phyloP scores from a whole-genome alignment of 1,284 basidiomycete genomes.

The Athelia psychrophila region DNA sequence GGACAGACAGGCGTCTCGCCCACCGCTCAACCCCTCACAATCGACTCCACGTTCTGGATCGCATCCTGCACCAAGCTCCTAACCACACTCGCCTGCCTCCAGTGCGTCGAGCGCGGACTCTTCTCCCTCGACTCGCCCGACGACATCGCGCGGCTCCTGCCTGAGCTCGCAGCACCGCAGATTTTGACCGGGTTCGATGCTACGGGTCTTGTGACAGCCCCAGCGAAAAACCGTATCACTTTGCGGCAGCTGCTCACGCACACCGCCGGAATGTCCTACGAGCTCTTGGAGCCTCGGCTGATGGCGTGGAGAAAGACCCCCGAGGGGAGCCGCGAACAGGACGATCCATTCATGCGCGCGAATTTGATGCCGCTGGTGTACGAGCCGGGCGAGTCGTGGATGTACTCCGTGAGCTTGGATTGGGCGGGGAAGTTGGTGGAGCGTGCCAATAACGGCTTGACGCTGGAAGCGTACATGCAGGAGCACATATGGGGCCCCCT shows the following conservation, averaged over 20 bases:
- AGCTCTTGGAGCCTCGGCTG: too few species aligned
- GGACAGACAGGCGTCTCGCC: too few species aligned
- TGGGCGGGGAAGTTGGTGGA: too few species aligned
- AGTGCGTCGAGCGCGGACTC: not conserved
- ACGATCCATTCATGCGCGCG: too few species aligned
- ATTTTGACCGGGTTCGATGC: not conserved
- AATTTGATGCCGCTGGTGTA: too few species aligned
- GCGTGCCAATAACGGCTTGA: too few species aligned
- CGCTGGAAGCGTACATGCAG: too few species aligned
- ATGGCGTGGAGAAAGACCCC: too few species aligned
- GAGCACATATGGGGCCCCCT: too few species aligned
- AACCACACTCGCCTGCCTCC: not conserved
- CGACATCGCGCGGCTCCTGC: not conserved
- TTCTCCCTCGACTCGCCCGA: not conserved
- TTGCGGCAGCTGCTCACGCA: not conserved
- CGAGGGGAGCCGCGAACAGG: too few species aligned
- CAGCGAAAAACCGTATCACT: not conserved
- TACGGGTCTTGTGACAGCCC: not conserved
- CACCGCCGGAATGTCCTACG: not conserved
- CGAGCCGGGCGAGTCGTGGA: too few species aligned
- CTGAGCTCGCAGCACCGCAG: not conserved
- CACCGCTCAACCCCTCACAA: not conserved
- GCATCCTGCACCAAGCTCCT: constrained; percentile 1
- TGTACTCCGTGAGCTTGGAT: too few species aligned
- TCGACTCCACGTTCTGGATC: not conserved